Conservation (phyloP, 1,284 basidiomycete species). For the Melampsora larici-populina region DNA sequence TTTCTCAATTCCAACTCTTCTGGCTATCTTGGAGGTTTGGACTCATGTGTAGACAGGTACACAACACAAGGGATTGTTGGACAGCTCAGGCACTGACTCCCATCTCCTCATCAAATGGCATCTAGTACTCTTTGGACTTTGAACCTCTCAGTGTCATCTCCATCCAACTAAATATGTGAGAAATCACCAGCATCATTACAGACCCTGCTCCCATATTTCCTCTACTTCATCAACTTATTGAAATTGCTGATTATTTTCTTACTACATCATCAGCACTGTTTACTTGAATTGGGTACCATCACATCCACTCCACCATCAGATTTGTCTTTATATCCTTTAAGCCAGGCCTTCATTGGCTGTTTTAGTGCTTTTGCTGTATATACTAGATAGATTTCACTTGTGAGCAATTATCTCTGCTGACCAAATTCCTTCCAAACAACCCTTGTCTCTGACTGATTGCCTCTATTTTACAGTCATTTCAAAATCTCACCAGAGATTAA, state of each 20-base stretch:
- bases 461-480: neutral
- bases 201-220: no score
- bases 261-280: neutral
- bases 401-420: neutral
- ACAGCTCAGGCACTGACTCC: no score
- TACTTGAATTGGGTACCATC: neutral
- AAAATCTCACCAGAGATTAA: neutral
- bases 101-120: no score
- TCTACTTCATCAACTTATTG: no score
- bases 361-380: conserved; percentile 5
- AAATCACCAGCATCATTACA: no score
- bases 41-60: no score
- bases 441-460: neutral
- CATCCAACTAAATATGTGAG: no score
- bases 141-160: no score
- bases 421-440: neutral
- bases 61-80: no score
- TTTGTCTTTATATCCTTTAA: conserved; percentile 1
- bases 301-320: neutral
- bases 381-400: neutral
- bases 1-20: no score
- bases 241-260: neutral
- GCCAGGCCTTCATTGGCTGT: conserved; percentile 23
- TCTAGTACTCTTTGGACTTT: no score
- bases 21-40: no score